These are phyloP conservation scores for Rhizopogon vesiculosus DNA, from an alignment of 768 basidiomycete genomes.

Conservation along the genomic window DNA sequence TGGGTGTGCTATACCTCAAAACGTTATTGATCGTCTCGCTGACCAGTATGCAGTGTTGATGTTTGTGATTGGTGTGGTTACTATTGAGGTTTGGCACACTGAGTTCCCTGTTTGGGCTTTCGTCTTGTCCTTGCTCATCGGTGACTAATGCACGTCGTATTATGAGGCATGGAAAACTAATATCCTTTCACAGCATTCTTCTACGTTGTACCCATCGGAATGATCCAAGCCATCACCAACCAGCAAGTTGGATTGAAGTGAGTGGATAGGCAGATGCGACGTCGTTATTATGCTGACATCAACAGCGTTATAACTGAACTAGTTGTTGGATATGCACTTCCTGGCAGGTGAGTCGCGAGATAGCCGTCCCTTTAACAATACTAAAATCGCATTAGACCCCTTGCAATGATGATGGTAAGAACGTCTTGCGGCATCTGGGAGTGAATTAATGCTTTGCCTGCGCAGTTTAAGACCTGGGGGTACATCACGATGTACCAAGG, in stretches of 20 bases:
- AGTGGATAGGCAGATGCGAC: not conserved
- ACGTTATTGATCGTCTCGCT: conserved; percentile 1
- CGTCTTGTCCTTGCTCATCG: conserved; percentile 20
- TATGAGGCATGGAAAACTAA: not conserved
- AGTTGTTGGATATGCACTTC: conserved; percentile 52
- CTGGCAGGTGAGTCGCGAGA: conserved; percentile 33
- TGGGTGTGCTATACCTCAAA: conserved; percentile 22
- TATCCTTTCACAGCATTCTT: conserved; percentile 13
- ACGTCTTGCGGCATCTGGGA: not conserved
- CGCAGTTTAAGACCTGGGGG: conserved; percentile 60
- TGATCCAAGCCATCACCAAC: conserved; percentile 58
- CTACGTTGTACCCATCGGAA: conserved; percentile 34
- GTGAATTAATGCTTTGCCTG: conserved; percentile 8
- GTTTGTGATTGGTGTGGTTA: conserved; percentile 30
- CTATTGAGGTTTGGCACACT: conserved; percentile 34
- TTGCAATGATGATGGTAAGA: conserved; percentile 66
- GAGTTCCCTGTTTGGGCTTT: conserved; percentile 37
- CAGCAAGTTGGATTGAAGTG: conserved; percentile 59
- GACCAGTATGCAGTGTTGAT: conserved; percentile 17
- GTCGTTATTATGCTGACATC: not conserved
- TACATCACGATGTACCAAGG: conserved; percentile 63
- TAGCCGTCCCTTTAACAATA: not conserved
- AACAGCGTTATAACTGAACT: conserved; percentile 62
- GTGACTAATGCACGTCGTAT: not conserved
- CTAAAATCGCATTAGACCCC: conserved; percentile 32